A percentile compares a stretch with the other conserved stretches of the same genome.
phyloP scores from a whole-genome alignment of 176 grass and related monocot species.

The Saccharum spontaneum region DNA sequence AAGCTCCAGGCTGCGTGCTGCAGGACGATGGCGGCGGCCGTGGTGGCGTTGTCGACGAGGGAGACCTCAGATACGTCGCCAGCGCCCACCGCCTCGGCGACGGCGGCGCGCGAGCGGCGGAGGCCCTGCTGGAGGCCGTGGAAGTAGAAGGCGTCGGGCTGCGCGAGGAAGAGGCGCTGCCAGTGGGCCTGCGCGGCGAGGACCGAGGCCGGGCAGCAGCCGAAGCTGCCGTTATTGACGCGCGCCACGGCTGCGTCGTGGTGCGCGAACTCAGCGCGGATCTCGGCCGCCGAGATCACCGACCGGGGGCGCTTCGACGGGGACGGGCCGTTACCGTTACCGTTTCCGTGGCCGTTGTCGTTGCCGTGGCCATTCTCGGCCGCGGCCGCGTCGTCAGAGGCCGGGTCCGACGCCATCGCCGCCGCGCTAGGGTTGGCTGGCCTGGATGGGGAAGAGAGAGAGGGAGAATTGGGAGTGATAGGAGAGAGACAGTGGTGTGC shows the following conservation, averaged over 20 bases:
- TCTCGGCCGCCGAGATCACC: constrained; percentile 44
- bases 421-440: constrained; percentile 41
- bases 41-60: constrained; percentile 94
- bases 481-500: background rate
- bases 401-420: constrained; percentile 43
- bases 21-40: constrained; percentile 84
- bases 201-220: constrained; percentile 72
- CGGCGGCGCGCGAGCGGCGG: constrained; percentile 53
- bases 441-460: constrained; percentile 21
- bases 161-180: constrained; percentile 74
- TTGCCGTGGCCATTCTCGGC: constrained; percentile 43
- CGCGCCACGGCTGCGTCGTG: constrained; percentile 66
- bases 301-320: constrained; percentile 43
- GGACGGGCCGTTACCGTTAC: constrained; percentile 26
- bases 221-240: constrained; percentile 97
- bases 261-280: constrained; percentile 79
- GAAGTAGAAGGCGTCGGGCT: constrained; percentile 91
- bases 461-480: constrained; percentile 10
- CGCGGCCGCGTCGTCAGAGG: constrained; percentile 22
- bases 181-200: constrained; percentile 62
- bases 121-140: constrained; percentile 60
- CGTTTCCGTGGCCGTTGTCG: constrained; percentile 26
- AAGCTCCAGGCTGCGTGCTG: constrained; percentile 88
- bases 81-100: constrained; percentile 50
- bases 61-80: constrained; percentile 67